A percentile compares a stretch with the other conserved stretches of the same genome.
Conservation (phyloP, 1,284 basidiomycete species). For the Ceratobasidium sp. region DNA sequence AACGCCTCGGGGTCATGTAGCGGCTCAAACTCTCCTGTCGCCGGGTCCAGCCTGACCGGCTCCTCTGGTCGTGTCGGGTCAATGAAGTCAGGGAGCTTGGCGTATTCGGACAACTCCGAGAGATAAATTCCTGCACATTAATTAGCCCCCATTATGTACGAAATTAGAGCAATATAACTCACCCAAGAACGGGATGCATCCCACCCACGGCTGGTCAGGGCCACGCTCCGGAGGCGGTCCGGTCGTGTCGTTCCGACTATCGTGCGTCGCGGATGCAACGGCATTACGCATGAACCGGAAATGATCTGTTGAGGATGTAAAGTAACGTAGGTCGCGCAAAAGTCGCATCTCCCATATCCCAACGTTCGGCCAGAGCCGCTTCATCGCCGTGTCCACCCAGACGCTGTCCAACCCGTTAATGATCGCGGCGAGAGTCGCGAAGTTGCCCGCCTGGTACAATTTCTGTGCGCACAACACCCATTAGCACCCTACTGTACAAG, state of each 20-base stretch:
- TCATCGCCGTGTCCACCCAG: slow-evolving; percentile 78
- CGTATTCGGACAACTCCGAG: slow-evolving; percentile 75
- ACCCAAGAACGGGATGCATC: slow-evolving; percentile 86
- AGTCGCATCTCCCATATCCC: slow-evolving; percentile 82
- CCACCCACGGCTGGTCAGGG: slow-evolving; percentile 56
- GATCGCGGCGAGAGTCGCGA: slow-evolving; percentile 84
- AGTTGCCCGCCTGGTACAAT: slow-evolving; percentile 85
- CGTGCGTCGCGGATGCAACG: slow-evolving; percentile 56
- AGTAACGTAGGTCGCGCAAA: slow-evolving; percentile 79
- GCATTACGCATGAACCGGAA: slow-evolving; percentile 81
- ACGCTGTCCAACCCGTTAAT: slow-evolving; percentile 82
- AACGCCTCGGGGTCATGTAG: slow-evolving; percentile 83
- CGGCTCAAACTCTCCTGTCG: slow-evolving; percentile 72
- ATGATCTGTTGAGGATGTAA: slow-evolving; percentile 75
- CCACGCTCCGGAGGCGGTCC: neutral
- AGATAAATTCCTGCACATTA: slow-evolving; percentile 75
- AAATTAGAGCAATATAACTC: slow-evolving; percentile 51
- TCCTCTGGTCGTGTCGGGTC: slow-evolving; percentile 84
- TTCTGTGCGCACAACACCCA: slow-evolving; percentile 68
- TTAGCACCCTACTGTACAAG: neutral
- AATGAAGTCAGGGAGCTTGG: slow-evolving; percentile 81
- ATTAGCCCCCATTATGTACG: slow-evolving; percentile 1
- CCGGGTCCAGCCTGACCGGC: slow-evolving; percentile 73
- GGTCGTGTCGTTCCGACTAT: neutral
- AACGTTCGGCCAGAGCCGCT: slow-evolving; percentile 75